Base-by-base conservation (phyloP, 352 stramenopile species). In the Pythium coloratum region DNA sequence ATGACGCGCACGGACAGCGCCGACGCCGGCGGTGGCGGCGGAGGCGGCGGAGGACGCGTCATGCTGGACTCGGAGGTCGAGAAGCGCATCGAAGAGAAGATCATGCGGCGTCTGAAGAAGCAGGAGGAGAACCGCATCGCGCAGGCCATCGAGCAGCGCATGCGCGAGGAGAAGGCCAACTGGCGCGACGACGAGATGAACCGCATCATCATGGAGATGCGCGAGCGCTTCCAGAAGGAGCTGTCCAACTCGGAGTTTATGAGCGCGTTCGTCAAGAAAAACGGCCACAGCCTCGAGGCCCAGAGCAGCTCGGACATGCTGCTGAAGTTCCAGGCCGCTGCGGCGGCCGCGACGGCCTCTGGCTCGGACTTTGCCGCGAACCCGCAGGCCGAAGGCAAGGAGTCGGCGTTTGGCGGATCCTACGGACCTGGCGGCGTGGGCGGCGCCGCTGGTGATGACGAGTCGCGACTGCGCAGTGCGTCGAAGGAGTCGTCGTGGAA, bases 151-250 rank as follows among this genome's bases (percentile, higher is more conserved):
- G 87, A 95, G 75, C 67, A 84, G 47, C 87, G 87, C 42, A 95
- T 95, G 87, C 73, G 76, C 36, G 79, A 82, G 34, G 84, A 91
- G 42, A 95, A 95, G 64, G 87, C 87, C n/a, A 92, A 86, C 56
- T 95, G 87, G 87, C 82, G 82, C 42, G 87, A 95, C 64, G 87
- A 91, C 49, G 87, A 95, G 70, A 95, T 95, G 87, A 95, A 95
- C 73, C 86, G 86, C 55, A 95, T 95, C 62, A 93, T 93, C 64
- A 91, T 92, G 78, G 85, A 95, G 67, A 93, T 95, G 84, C 82
- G 87, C 38, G 86, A 92, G 64, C 84, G 86, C 6, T 90, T 95
- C 66, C 84, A 94, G 69, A 90, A 68, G 42, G 87, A 95, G 74
- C 88, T 94, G 77, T 82, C 81, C 40, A 84, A 79, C 42, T 73